Base-by-base conservation (phyloP, 2,329 filamentous ascomycete species). In the Cladobotryum mycophilum region DNA sequence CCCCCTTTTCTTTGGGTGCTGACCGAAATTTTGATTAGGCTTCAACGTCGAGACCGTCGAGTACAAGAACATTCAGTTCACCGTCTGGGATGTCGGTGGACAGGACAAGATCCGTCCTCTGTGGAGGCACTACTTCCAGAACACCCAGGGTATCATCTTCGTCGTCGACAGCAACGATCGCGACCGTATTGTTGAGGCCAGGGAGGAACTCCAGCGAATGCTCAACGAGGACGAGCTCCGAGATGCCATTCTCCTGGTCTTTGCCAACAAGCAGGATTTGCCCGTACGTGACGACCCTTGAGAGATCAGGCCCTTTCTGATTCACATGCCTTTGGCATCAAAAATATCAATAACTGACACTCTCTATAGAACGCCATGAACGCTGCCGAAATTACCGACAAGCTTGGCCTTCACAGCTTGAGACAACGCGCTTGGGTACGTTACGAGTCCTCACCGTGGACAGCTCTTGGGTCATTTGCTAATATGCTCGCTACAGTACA, bases 21-120 rank as follows among this genome's bases (percentile, higher is more conserved):
- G 41, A 41, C 47, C 30, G 25, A 20, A 38, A 17, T 36, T 25
- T 41, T 48, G 15, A 25, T 36, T 45, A 91, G 88, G 93, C 67
- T 99, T 99, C 86, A 99, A 99, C 80, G 93, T 99, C 73, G 93
- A 99, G 83, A 97, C 93, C 51, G 93, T 99, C 73, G 91, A 95
- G 73, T 97, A 97, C 82, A 96, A 96, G 84, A 99, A 99, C 84
- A 96, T 96, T 67, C 90, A 96, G 73, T 99, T 99, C 82, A 97
- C 92, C 73, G 93, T 99, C 71, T 99, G 93, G 93, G 93, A 97
- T 80, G 93, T 99, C 69, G 93, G 93, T 81, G 93, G 93, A 74
- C 93, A 99, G 81, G 93, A 99, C 85, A 97, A 97, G 88, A 99
- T 99, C 72, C 85, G 93, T 73, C 93, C 93, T 70, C 81, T 99